Evolutionary conservation across 78 protist genomes (phyloP).

Genomic region (Pelomyxa schiedti): DNA sequence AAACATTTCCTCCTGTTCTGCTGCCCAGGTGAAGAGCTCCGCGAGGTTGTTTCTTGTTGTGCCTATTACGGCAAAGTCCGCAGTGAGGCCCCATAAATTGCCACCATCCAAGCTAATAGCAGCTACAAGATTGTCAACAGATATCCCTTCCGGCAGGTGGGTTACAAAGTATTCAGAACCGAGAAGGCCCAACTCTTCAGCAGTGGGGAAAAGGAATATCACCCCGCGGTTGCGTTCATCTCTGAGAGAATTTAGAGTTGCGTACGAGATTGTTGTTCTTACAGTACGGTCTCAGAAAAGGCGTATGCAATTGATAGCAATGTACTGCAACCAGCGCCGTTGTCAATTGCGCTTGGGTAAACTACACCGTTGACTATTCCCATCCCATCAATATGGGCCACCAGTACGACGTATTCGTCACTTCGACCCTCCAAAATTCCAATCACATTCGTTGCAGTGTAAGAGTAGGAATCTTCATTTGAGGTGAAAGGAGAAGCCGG

Average conservation of each 20-base stretch:
- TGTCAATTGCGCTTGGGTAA: not conserved
- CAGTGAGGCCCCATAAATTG: not conserved
- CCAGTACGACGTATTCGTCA: not conserved
- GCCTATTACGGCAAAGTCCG: not conserved
- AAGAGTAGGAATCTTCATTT: not conserved
- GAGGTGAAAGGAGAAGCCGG: too few species aligned
- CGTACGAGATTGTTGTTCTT: not conserved
- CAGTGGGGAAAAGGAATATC: not conserved
- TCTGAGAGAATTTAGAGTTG: too few species aligned
- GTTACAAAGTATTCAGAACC: not conserved
- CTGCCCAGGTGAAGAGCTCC: too few species aligned
- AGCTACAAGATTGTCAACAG: not conserved
- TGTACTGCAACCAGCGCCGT: not conserved
- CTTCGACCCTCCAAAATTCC: not conserved
- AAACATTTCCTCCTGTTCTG: too few species aligned
- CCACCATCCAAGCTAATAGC: not conserved
- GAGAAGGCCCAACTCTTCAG: not conserved
- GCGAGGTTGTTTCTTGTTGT: too few species aligned
- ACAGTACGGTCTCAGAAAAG: not conserved
- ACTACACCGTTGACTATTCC: not conserved
- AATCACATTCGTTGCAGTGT: not conserved
- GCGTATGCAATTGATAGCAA: not conserved
- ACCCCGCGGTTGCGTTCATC: too few species aligned
- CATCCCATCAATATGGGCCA: not conserved
- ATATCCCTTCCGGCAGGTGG: not conserved